These are phyloP conservation scores for Dactylellina leptospora DNA, from an alignment of 2,329 filamentous ascomycete species.

Conservation along the genomic window DNA sequence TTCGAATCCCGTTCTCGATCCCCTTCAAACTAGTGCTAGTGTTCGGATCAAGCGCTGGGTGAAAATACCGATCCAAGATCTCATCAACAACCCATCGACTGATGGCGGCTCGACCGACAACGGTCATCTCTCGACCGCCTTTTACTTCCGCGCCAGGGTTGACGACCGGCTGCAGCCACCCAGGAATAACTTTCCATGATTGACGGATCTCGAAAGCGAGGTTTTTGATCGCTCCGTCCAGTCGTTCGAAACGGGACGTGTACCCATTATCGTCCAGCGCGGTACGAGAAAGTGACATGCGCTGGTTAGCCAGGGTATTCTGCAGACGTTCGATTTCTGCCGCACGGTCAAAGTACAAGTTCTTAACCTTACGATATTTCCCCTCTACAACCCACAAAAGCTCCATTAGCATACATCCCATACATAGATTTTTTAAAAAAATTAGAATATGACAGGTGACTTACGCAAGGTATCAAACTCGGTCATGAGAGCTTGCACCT, in stretches of 20 bases:
- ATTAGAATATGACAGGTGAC: slow-evolving; percentile 16
- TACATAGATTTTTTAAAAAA: slow-evolving; percentile 53
- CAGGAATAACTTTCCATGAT: slow-evolving; percentile 83
- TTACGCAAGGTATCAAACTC: slow-evolving; percentile 55
- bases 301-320: slow-evolving; percentile 96
- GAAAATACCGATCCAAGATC: slow-evolving; percentile 90
- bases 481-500: slow-evolving; percentile 52
- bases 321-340: slow-evolving; percentile 91
- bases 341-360: slow-evolving; percentile 93
- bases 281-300: slow-evolving; percentile 91
- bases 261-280: slow-evolving; percentile 97
- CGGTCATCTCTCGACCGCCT: slow-evolving; percentile 97
- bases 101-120: slow-evolving; percentile 87
- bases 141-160: slow-evolving; percentile 85
- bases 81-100: slow-evolving; percentile 90
- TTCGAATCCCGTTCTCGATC: slow-evolving; percentile 87
- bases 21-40: slow-evolving; percentile 82
- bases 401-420: slow-evolving; percentile 62
- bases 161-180: slow-evolving; percentile 80
- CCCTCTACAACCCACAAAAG: slow-evolving; percentile 69
- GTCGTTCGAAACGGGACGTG: slow-evolving; percentile 81
- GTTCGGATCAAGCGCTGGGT: slow-evolving; percentile 80
- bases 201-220: slow-evolving; percentile 95
- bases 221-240: slow-evolving; percentile 94
- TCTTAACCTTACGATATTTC: slow-evolving; percentile 98